Percentiles rank a stretch among this genome's conserved stretches.
Evolutionary conservation across 225 moss, liverwort and hornwort species (phyloP).

Genomic region (Sphagnum contortum): DNA sequence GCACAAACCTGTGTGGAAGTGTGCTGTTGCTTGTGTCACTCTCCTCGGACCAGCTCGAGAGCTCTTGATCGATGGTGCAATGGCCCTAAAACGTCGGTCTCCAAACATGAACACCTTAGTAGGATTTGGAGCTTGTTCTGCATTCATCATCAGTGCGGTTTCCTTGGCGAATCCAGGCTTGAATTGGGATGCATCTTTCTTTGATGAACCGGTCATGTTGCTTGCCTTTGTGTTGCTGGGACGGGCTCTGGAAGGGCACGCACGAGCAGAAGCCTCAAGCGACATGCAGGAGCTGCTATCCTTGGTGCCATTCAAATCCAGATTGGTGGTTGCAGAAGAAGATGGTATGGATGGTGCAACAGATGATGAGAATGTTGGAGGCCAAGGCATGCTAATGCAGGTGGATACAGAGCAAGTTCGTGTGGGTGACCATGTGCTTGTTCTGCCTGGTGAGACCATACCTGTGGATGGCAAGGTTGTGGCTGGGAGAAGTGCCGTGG

Average conservation of each 20-base stretch:
- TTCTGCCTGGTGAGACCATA: conserved; percentile 84
- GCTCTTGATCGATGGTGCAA: conserved; percentile 69
- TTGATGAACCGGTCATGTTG: conserved; percentile 95
- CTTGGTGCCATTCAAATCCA: conserved; percentile 71
- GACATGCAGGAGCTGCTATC: conserved; percentile 95
- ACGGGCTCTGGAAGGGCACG: conserved; percentile 73
- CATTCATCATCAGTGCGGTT: conserved; percentile 73
- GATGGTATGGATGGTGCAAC: conserved; percentile 17
- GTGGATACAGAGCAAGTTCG: conserved; percentile 84
- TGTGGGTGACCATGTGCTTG: conserved; percentile 63
- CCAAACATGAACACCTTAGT: conserved; percentile 96
- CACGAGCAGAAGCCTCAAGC: conserved; percentile 86
- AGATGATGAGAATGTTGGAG: conserved; percentile 1
- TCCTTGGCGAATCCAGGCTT: conserved; percentile 62
- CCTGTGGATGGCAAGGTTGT: conserved; percentile 80
- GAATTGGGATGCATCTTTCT: conserved; percentile 88
- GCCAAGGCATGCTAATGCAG: conserved; percentile 46
- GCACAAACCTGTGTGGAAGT: conserved; percentile 79
- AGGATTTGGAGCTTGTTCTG: conserved; percentile 69
- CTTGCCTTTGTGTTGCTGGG: conserved; percentile 88
- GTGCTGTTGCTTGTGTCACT: conserved; percentile 64
- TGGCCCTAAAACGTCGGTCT: conserved; percentile 60
- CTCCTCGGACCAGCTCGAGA: conserved; percentile 87
- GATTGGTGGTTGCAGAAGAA: conserved; percentile 61
- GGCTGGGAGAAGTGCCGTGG: conserved; percentile 69